These are phyloP conservation scores for Serendipita vermifera DNA, from an alignment of 768 basidiomycete species.

Conservation along the genomic window DNA sequence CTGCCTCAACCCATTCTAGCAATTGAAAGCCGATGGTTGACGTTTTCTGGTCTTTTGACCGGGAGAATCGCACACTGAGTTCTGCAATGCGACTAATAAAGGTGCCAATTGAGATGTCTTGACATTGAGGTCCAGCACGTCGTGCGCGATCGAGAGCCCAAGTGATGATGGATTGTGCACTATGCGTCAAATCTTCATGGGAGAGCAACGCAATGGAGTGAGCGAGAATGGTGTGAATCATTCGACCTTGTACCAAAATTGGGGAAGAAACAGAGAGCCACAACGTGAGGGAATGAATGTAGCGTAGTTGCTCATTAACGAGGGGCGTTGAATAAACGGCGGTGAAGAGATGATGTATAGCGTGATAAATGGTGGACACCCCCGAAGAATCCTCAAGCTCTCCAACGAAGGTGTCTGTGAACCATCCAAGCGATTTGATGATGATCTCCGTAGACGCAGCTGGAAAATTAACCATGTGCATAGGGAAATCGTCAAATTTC, in stretches of 20 bases:
- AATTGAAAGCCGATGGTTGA: constrained; percentile 35
- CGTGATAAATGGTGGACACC: constrained; percentile 60
- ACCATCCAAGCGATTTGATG: constrained; percentile 48
- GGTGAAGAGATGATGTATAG: constrained; percentile 59
- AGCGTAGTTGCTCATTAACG: constrained; percentile 70
- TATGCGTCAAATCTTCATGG: constrained; percentile 52
- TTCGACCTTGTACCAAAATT: constrained; percentile 41
- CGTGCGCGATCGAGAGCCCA: constrained; percentile 56
- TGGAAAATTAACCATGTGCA: constrained; percentile 57
- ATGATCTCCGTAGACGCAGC: constrained; percentile 37
- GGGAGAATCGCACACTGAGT: constrained; percentile 42
- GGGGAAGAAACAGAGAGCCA: constrained; percentile 51
- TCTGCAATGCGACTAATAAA: constrained; percentile 55
- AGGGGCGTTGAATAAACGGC: constrained; percentile 52
- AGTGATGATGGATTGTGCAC: constrained; percentile 62
- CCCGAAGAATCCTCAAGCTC: constrained; percentile 29
- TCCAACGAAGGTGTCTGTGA: constrained; percentile 29
- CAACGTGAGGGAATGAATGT: constrained; percentile 57
- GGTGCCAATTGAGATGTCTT: constrained; percentile 46
- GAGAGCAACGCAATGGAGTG: constrained; percentile 52
- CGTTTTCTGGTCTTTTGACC: constrained; percentile 21
- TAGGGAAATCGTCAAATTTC: constrained; percentile 31
- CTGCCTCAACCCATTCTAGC: constrained; percentile 49
- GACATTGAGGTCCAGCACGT: constrained; percentile 20
- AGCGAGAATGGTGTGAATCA: constrained; percentile 57